phyloP scores from a whole-genome alignment of 768 basidiomycete genomes.

The Sarcodon sp. region DNA sequence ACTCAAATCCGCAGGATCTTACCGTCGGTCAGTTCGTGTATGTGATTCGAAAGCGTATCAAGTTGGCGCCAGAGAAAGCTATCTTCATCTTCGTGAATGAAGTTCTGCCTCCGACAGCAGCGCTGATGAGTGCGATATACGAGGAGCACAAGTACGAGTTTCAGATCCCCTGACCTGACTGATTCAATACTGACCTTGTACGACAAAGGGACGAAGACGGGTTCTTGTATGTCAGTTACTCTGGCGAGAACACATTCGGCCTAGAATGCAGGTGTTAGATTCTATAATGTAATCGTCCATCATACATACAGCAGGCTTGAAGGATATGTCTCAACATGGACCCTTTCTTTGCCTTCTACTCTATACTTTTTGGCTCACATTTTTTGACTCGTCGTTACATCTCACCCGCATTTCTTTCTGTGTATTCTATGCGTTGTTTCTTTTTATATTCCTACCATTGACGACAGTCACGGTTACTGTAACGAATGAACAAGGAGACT shows the following conservation, averaged over 20 bases:
- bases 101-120: conserved; percentile 94
- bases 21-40: conserved; percentile 99
- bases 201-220: conserved; percentile 89
- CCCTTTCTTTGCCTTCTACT: too few species aligned
- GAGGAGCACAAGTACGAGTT: conserved; percentile 94
- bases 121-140: conserved; percentile 97
- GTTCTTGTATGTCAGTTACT: conserved; percentile 97
- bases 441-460: too few species aligned
- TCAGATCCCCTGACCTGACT: not conserved
- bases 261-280: not conserved
- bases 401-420: too few species aligned
- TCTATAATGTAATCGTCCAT: too few species aligned
- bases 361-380: too few species aligned
- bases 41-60: conserved; percentile 99
- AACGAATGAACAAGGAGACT: too few species aligned
- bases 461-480: too few species aligned
- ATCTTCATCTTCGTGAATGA: conserved; percentile 99
- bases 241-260: conserved; percentile 96
- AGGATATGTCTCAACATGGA: too few species aligned
- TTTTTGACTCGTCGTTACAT: too few species aligned
- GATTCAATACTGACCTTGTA: conserved; percentile 3
- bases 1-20: conserved; percentile 48
- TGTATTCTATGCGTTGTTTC: too few species aligned
- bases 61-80: conserved; percentile 98
- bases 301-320: too few species aligned